Evolutionary conservation across 2,329 filamentous ascomycete genomes (phyloP).

Genomic region (Stachybotrys chlorohalonatus): DNA sequence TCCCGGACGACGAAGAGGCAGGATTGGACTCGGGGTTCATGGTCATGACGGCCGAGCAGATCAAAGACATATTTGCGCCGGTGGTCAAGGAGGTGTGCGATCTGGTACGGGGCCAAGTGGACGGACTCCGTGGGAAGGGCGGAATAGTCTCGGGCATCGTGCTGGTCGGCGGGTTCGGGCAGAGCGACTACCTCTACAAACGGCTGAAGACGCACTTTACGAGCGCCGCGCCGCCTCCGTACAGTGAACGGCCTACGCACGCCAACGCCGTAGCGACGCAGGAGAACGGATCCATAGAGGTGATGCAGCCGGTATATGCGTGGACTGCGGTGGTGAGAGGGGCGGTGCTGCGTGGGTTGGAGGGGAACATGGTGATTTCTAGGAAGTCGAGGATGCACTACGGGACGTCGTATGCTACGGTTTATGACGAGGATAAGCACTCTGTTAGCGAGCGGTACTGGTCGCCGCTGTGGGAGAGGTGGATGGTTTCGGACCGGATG

Average conservation of each 20-base stretch:
- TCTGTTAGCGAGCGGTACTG: constrained; percentile 66
- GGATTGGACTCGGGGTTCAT: constrained; percentile 70
- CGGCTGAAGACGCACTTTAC: constrained; percentile 61
- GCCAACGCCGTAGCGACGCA: constrained; percentile 37
- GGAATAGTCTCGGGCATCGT: constrained; percentile 65
- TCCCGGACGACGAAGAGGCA: constrained; percentile 66
- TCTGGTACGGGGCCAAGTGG: constrained; percentile 58
- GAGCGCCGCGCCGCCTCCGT: constrained; percentile 46
- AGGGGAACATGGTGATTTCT: constrained; percentile 72
- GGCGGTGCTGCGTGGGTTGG: constrained; percentile 64
- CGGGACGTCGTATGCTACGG: constrained; percentile 72
- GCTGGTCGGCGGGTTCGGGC: constrained; percentile 72
- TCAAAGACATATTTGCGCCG: constrained; percentile 67
- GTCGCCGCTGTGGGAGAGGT: constrained; percentile 71
- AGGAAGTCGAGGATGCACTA: constrained; percentile 69
- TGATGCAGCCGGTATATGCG: constrained; percentile 74
- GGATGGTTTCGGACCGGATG: constrained; percentile 79
- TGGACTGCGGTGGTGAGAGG: constrained; percentile 76
- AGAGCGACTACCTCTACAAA: constrained; percentile 68
- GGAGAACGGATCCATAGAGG: constrained; percentile 55
- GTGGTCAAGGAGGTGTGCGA: constrained; percentile 64
- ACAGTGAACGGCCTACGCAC: constrained; percentile 64
- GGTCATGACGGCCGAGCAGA: constrained; percentile 58
- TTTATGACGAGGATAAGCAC: constrained; percentile 70
- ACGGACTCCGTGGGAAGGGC: constrained; percentile 50